phyloP scores from a whole-genome alignment of 208 protist genomes.

The Leptomonas pyrrhocoris region DNA sequence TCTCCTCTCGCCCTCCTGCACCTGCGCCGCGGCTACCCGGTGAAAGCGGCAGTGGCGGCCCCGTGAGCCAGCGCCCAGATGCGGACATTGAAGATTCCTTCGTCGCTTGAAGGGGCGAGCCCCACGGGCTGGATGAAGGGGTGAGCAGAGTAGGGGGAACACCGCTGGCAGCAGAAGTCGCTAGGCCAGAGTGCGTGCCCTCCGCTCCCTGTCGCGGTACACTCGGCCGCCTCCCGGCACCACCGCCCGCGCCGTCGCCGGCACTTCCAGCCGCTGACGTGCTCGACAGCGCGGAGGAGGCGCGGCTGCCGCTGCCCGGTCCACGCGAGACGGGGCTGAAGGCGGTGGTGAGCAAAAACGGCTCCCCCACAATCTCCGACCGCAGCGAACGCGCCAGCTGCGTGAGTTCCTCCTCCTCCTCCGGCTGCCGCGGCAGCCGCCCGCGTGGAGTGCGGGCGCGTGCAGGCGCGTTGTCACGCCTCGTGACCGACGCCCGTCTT shows the following conservation, averaged over 20 bases:
- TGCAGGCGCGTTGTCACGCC: background rate
- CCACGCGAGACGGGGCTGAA: constrained; percentile 6
- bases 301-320: background rate
- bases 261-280: background rate
- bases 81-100: no score
- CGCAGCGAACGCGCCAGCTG: constrained; percentile 33
- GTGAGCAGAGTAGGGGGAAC: background rate
- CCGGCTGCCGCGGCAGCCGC: background rate
- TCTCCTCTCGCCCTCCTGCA: no score
- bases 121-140: background rate
- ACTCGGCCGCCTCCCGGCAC: background rate
- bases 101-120: no score
- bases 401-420: constrained; percentile 29
- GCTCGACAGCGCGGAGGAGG: background rate
- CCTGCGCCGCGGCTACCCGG: no score
- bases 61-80: no score
- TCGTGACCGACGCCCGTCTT: background rate
- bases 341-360: constrained; percentile 23
- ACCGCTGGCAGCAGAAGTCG: background rate
- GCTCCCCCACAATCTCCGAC: constrained; percentile 27
- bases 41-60: no score
- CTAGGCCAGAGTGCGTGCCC: background rate
- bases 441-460: background rate
- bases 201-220: no score
- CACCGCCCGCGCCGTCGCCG: background rate